Evolutionary conservation across 192 early-diverging fungal species (phyloP), one percentile per base, ranked within the genome.

Genomic region (Diversispora epigaea): DNA sequence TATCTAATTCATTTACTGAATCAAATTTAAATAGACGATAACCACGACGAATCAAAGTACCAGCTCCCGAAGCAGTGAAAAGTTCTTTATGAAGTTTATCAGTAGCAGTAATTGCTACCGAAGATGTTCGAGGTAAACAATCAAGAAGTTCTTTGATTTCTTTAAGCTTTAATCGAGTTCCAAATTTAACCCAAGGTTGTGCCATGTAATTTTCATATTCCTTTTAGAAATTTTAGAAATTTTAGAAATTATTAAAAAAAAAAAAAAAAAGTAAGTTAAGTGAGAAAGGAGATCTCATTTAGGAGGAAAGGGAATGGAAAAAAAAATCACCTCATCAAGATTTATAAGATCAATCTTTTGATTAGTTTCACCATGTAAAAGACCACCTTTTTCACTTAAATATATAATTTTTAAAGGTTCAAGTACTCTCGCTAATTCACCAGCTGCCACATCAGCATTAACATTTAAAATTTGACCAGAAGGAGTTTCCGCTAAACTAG

Each of bases 61-160:
- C 96, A 6, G 98, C 93, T n/a, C 98, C 96, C 71, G 87, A 89
- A 81, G 98, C 94, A 45, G 98, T 99, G 73, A 99, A 99, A 60
- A 99, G 85, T 83, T 99, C 98, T 87, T 99, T 99, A 85, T 98
- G 98, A 49, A 99, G 84, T 75, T 99, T 94, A 76, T 96, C 95
- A 60, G 96, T 95, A 57, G 98, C 98, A 77, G 98, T 99, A 78
- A 98, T 99, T 62, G 98, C 96, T 21, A 99, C 98, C 6, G 98
- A 99, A 8, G 96, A 98, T 69, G 94, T 91, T n/a, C 96, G 91
- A 14, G 98, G 98, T 68, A 99, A 88, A 55, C 91, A 90, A 83
- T 97, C 96, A 39, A 99, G 87, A 9, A 99, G 88, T 82, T 99
- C 98, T 84, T 97, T 95, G 78, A 96, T 97, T 83, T 99, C 95